Evolutionary conservation across 805 yeast species (phyloP), one percentile per base, ranked within the genome.

Genomic region (Schwanniomyces polymorphus): DNA sequence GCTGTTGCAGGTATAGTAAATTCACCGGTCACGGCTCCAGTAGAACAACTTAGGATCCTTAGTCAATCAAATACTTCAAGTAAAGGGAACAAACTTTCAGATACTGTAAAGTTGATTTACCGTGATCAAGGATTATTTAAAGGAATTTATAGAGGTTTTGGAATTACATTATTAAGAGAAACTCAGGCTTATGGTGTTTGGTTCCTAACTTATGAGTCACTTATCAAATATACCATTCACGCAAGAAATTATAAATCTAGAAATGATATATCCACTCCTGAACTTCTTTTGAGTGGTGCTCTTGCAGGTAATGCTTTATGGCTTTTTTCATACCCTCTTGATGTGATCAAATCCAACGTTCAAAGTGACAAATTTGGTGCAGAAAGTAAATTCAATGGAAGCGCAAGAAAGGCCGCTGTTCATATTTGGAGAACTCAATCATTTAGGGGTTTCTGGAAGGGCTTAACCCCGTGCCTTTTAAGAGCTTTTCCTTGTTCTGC

Each of bases 181-280:
- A 65, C 77, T n/a, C 89, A 84, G 61, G 88, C 89, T 0, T 85
- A 85, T 57, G 91, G 91, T 6, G 80, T 83, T 12, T 85, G 91
- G 91, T 85, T 85, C 55, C 64, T 82, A 48, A 72, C 88, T 1
- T 85, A 81, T 58, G 91, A 85, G 59, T 70, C 65, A 40, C 64
- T 84, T 46, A 79, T 85, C 57, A 67, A 65, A 40, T 58, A 58
- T 43, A 65, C 76, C 21, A 64, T 68, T 33, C 54, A 61, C 10
- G 48, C 51, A 5, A 65, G 69, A 33, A 62, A 63, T 28, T 71
- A 70, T 26, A 58, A 72, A 7, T 60, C 68, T 16, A 64, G 88
- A 49, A 63, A 71, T 23, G 76, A 80, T 12, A 70, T 84, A 27
- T 67, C 79, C 4, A 79, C 88, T 0, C 75, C 80, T 46, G 82